phyloP scores from a whole-genome alignment of 2,329 filamentous ascomycete genomes.

The Arthrobotrys conoides region DNA sequence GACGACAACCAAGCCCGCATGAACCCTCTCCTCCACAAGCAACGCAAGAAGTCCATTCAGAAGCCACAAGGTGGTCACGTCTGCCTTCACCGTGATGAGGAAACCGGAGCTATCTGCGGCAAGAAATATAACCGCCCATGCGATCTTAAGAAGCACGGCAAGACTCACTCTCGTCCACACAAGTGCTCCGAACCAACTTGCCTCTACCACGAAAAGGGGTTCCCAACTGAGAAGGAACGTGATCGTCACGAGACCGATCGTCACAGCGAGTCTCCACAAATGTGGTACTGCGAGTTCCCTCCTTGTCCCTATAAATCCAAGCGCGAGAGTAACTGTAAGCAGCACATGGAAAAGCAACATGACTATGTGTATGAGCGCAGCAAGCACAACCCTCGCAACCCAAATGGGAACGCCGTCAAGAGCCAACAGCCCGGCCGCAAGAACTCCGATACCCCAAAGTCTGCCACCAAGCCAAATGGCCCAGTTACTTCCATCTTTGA shows the following conservation, averaged over 20 bases:
- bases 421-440: conserved; percentile 47
- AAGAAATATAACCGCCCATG: conserved; percentile 98
- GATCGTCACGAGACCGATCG: conserved; percentile 97
- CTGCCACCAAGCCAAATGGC: conserved; percentile 36
- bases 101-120: conserved; percentile 87
- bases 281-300: conserved; percentile 86
- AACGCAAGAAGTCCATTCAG: conserved; percentile 74
- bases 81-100: conserved; percentile 93
- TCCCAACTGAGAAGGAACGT: conserved; percentile 98
- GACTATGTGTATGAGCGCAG: conserved; percentile 91
- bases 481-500: conserved; percentile 52
- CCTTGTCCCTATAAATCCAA: conserved; percentile 95
- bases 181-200: conserved; percentile 87
- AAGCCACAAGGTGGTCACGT: conserved; percentile 78
- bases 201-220: conserved; percentile 91
- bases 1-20: conserved; percentile 45
- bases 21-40: conserved; percentile 67
- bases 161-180: conserved; percentile 96
- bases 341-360: conserved; percentile 98
- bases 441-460: conserved; percentile 51
- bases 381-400: conserved; percentile 78
- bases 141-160: conserved; percentile 97
- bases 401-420: conserved; percentile 41
- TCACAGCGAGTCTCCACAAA: conserved; percentile 82
- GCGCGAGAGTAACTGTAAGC: conserved; percentile 95